Evolutionary conservation across 805 yeast genomes (phyloP).

Genomic region (Jamesozyma gamospora): DNA sequence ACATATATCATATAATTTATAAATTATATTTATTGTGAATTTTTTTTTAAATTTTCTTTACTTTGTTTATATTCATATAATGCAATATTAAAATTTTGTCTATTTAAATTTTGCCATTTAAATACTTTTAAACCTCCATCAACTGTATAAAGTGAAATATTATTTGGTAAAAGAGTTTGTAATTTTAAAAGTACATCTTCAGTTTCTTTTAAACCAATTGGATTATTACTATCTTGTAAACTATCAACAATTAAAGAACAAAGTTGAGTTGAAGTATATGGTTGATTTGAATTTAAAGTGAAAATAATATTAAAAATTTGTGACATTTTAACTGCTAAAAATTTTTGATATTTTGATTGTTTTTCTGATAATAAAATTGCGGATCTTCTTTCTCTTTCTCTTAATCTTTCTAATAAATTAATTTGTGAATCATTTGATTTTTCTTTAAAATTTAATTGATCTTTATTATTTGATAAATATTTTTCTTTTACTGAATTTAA

Average conservation of each 20-base stretch:
- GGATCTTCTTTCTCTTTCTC: slow-evolving; percentile 22
- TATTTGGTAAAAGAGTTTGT: slow-evolving; percentile 10
- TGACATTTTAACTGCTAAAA: slow-evolving; percentile 21
- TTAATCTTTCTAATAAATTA: slow-evolving; percentile 20
- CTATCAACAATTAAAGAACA: slow-evolving; percentile 23
- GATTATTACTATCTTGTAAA: slow-evolving; percentile 26
- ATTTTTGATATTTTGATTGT: slow-evolving; percentile 20
- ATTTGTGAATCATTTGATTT: slow-evolving; percentile 15
- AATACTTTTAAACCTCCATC: slow-evolving; percentile 26
- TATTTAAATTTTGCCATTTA: slow-evolving; percentile 20
- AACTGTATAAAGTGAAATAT: slow-evolving; percentile 12
- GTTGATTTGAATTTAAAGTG: slow-evolving; percentile 16
- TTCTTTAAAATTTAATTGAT: slow-evolving; percentile 10
- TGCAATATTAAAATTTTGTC: slow-evolving; percentile 2
- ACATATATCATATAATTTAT: too few species aligned
- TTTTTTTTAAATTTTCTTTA: neutral
- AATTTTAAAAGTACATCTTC: slow-evolving; percentile 17
- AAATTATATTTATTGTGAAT: too few species aligned
- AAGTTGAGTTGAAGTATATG: slow-evolving; percentile 24
- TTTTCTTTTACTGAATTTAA: slow-evolving; percentile 1
- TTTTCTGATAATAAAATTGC: slow-evolving; percentile 19
- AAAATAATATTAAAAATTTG: slow-evolving; percentile 23
- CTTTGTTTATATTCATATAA: neutral
- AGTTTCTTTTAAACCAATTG: slow-evolving; percentile 23
- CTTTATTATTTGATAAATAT: slow-evolving; percentile 15